phyloP scores from a whole-genome alignment of 169 alveolate species.

The Prorocentrum cordatum region DNA sequence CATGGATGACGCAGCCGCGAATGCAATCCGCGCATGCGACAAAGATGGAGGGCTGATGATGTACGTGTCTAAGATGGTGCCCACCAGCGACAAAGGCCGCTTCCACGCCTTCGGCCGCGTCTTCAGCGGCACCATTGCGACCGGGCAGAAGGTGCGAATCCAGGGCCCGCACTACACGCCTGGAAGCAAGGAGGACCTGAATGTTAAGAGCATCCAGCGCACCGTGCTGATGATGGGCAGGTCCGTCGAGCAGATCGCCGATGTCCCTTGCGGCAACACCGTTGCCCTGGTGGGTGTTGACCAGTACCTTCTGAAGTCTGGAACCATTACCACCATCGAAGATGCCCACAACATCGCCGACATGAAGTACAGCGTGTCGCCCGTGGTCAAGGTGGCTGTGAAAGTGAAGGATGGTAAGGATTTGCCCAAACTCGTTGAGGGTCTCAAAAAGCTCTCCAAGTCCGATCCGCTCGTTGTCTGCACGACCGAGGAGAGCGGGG shows the following conservation, averaged over 20 bases:
- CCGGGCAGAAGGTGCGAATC: slow-evolving; percentile 87
- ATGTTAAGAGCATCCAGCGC: slow-evolving; percentile 93
- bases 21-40: slow-evolving; percentile 41
- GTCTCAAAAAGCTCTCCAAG: slow-evolving; percentile 94
- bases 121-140: slow-evolving; percentile 98
- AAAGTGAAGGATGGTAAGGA: slow-evolving; percentile 97
- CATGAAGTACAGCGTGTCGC: slow-evolving; percentile 98
- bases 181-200: slow-evolving; percentile 77
- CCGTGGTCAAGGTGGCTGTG: slow-evolving; percentile 99
- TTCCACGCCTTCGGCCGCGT: slow-evolving; percentile 99
- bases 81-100: slow-evolving; percentile 98
- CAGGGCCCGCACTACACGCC: slow-evolving; percentile 69
- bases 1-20: slow-evolving; percentile 57
- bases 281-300: slow-evolving; percentile 98
- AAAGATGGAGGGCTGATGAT: slow-evolving; percentile 73
- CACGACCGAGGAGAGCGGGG: slow-evolving; percentile 96
- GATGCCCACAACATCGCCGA: slow-evolving; percentile 95
- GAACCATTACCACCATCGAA: slow-evolving; percentile 94
- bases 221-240: slow-evolving; percentile 94
- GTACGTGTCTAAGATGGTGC: slow-evolving; percentile 99
- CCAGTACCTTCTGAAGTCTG: slow-evolving; percentile 94
- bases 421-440: slow-evolving; percentile 97
- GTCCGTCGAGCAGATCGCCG: slow-evolving; percentile 25
- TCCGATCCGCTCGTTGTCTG: slow-evolving; percentile 98
- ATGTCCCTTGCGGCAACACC: slow-evolving; percentile 88